These are phyloP conservation scores for Elaeagnus macrophylla DNA, from an alignment of 306 rosid species.

Conservation along the genomic window DNA sequence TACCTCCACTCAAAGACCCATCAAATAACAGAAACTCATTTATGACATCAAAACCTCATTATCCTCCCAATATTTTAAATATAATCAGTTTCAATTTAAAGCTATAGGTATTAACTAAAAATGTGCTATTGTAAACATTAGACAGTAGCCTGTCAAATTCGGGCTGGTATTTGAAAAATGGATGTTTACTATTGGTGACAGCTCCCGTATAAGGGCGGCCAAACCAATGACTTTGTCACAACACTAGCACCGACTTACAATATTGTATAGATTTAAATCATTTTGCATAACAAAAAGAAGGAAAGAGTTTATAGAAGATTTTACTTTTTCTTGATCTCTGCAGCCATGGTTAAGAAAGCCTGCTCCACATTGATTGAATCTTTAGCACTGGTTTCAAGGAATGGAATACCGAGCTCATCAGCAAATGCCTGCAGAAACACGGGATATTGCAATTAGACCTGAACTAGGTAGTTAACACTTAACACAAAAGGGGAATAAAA, in stretches of 20 bases:
- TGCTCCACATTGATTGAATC: slow-evolving; percentile 95
- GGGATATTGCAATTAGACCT: slow-evolving; percentile 7
- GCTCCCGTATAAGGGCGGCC: background rate
- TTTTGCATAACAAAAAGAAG: slow-evolving; percentile 17
- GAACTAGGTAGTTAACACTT: background rate
- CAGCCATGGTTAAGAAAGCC: slow-evolving; percentile 95
- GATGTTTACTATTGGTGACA: background rate
- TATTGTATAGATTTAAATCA: slow-evolving; percentile 5
- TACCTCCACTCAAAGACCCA: too few species aligned
- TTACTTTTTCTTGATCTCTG: slow-evolving; percentile 91
- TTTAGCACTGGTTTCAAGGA: slow-evolving; percentile 97
- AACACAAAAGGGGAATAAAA: too few species aligned
- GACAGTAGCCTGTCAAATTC: too few species aligned
- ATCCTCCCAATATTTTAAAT: too few species aligned
- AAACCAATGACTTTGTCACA: background rate
- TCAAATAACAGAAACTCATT: too few species aligned
- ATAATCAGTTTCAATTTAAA: too few species aligned
- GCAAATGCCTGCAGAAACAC: slow-evolving; percentile 71
- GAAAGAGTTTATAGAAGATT: slow-evolving; percentile 16
- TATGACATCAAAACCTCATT: too few species aligned
- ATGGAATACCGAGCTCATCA: slow-evolving; percentile 89
- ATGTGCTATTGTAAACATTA: too few species aligned
- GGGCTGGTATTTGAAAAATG: too few species aligned
- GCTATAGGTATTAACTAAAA: too few species aligned
- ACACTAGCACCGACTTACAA: background rate